A percentile compares a stretch with the other conserved stretches of the same genome.
Evolutionary conservation across 176 grass and related monocot species (phyloP).

Genomic region (Triticum aestivum): DNA sequence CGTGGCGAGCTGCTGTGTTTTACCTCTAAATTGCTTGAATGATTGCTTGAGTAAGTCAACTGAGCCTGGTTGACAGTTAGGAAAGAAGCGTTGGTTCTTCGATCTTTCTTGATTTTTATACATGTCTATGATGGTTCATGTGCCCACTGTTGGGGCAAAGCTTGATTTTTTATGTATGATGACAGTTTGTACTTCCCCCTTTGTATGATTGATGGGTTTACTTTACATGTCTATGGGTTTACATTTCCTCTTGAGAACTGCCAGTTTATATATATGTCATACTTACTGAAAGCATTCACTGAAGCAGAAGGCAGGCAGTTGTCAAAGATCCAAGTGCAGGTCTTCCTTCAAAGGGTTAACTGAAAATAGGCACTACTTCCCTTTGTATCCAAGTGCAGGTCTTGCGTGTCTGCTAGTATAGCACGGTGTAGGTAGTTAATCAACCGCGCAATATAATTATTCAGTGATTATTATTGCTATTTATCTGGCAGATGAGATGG

Average conservation of each 20-base stretch:
- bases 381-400: too few species aligned
- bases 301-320: too few species aligned
- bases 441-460: too few species aligned
- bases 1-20: constrained; percentile 85
- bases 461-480: too few species aligned
- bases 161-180: neutral
- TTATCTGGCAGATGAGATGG: too few species aligned
- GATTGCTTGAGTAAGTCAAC: constrained; percentile 42
- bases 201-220: neutral
- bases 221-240: neutral
- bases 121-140: constrained; percentile 18
- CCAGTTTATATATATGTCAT: too few species aligned
- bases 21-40: constrained; percentile 44
- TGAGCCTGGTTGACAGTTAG: constrained; percentile 39
- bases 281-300: too few species aligned
- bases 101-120: neutral
- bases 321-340: too few species aligned
- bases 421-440: too few species aligned
- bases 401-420: too few species aligned
- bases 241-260: neutral
- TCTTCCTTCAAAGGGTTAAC: too few species aligned
- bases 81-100: neutral
- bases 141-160: neutral
- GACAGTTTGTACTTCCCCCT: constrained; percentile 10
- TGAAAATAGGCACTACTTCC: too few species aligned